phyloP scores from a whole-genome alignment of 1,139 yeast species.

The Blastobotrys serpentis region DNA sequence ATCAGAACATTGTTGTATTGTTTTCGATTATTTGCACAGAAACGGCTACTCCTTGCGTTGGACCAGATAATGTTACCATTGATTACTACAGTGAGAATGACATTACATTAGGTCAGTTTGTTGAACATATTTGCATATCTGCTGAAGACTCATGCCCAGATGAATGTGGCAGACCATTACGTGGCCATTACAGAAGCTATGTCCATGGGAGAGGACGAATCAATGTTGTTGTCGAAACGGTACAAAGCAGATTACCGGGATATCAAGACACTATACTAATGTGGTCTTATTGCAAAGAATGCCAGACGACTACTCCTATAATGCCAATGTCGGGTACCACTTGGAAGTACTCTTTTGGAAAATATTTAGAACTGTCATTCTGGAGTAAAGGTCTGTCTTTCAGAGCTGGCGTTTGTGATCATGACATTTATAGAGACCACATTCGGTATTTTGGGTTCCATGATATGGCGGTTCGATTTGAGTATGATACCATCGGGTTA shows the following conservation, averaged over 20 bases:
- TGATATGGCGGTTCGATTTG: conserved; percentile 76
- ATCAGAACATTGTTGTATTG: conserved; percentile 73
- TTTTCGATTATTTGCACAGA: conserved; percentile 81
- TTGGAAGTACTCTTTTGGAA: conserved; percentile 90
- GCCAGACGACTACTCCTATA: conserved; percentile 74
- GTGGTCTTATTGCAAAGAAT: conserved; percentile 89
- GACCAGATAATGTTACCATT: conserved; percentile 78
- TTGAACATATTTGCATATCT: conserved; percentile 76
- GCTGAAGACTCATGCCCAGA: conserved; percentile 70
- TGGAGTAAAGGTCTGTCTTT: conserved; percentile 57
- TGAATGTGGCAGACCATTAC: conserved; percentile 69
- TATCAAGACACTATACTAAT: conserved; percentile 69
- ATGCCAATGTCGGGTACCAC: conserved; percentile 85
- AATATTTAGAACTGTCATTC: conserved; percentile 80
- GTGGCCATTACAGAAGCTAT: conserved; percentile 81
- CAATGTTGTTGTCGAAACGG: conserved; percentile 69
- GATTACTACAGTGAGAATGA: conserved; percentile 92
- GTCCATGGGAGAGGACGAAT: conserved; percentile 87
- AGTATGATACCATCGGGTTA: conserved; percentile 69
- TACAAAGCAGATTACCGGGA: conserved; percentile 55
- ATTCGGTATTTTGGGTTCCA: conserved; percentile 81
- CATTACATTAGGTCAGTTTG: conserved; percentile 81
- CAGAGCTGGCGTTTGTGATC: conserved; percentile 63
- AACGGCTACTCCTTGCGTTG: conserved; percentile 88
- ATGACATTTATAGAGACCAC: conserved; percentile 78